Evolutionary conservation across 2,329 filamentous ascomycete genomes (phyloP), one percentile per base, ranked within the genome.

Genomic region (Talaromyces sp.): DNA sequence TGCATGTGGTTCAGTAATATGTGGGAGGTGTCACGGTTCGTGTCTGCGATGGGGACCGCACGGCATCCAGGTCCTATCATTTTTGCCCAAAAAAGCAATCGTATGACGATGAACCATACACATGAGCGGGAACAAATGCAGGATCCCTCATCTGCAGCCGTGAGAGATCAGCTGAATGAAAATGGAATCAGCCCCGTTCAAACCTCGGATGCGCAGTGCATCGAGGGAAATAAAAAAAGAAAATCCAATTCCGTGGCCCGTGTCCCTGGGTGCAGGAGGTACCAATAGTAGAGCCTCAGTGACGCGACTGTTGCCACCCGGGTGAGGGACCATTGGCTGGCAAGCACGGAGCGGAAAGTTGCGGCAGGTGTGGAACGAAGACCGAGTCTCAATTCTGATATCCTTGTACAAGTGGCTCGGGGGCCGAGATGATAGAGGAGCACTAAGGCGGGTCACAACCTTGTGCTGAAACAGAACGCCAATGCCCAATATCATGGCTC

Each of bases 121-220:
- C 64, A 65, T 67, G 63, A 67, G 66, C 62, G 66, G 65, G 65
- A 66, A 49, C 63, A 60, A 55, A 72, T 72, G 71, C 68, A 65
- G 66, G 63, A 71, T 68, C 65, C 67, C 63, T 40, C 60, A 52
- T 71, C 67, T 74, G 71, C 71, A 74, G 69, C 63, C 57, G 60
- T 67, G 61, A 65, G 57, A 69, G 70, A 72, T 74, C 71, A 74
- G 70, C 71, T 74, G 71, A 74, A 73, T 58, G 57, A 60, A 60
- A 66, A 67, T 61, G 64, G 61, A 62, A 65, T 53, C 56, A 51
- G 55, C 49, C 10, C 55, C 35, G 59, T 50, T 47, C 55, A 51
- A 52, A 54, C 52, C 56, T 51, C 53, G 41, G 54, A 40, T 56
- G 49, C 51, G 49, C 40, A 57, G 54, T 47, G 52, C 50, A 45